A percentile compares a stretch with the other conserved stretches of the same genome.
Evolutionary conservation across 2,329 filamentous ascomycete genomes (phyloP).

Genomic region (Thelonectria discophora): DNA sequence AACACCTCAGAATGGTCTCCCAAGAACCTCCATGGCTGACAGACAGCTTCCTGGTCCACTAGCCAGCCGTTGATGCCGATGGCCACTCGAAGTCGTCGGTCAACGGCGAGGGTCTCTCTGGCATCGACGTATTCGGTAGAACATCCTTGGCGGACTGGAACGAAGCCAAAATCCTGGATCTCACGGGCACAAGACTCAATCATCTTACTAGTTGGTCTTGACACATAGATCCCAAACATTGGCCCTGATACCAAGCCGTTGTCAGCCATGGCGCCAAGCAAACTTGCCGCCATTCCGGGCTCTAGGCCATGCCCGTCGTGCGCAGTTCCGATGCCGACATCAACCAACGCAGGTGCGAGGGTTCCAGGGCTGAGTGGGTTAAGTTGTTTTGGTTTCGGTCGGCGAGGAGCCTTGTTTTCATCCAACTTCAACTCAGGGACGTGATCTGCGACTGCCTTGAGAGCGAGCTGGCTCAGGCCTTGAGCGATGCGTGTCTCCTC

Average conservation of each 20-base stretch:
- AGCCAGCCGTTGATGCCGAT: constrained; percentile 87
- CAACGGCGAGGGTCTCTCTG: constrained; percentile 61
- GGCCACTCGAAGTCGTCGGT: constrained; percentile 79
- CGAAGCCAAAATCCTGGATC: constrained; percentile 87
- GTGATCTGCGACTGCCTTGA: constrained; percentile 50
- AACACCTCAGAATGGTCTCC: constrained; percentile 81
- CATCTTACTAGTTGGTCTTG: constrained; percentile 83
- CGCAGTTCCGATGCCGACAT: constrained; percentile 80
- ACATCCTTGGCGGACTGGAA: constrained; percentile 70
- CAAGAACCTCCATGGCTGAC: constrained; percentile 78
- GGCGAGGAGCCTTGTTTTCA: constrained; percentile 69
- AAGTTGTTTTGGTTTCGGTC: constrained; percentile 72
- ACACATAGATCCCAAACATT: constrained; percentile 91
- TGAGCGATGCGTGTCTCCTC: constrained; percentile 80
- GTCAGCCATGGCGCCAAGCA: constrained; percentile 82
- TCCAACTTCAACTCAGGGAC: constrained; percentile 55
- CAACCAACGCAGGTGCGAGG: constrained; percentile 79
- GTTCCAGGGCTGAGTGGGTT: constrained; percentile 62
- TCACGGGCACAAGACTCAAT: constrained; percentile 89
- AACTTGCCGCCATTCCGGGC: constrained; percentile 75
- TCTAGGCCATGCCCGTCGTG: constrained; percentile 81
- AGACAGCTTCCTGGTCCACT: constrained; percentile 73
- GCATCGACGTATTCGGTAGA: constrained; percentile 56
- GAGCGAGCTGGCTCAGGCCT: constrained; percentile 78
- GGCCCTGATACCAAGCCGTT: constrained; percentile 82